A percentile compares a stretch with the other conserved stretches of the same genome.
Evolutionary conservation across 345 rosid genomes (phyloP).

Genomic region (Turnera subulata): DNA sequence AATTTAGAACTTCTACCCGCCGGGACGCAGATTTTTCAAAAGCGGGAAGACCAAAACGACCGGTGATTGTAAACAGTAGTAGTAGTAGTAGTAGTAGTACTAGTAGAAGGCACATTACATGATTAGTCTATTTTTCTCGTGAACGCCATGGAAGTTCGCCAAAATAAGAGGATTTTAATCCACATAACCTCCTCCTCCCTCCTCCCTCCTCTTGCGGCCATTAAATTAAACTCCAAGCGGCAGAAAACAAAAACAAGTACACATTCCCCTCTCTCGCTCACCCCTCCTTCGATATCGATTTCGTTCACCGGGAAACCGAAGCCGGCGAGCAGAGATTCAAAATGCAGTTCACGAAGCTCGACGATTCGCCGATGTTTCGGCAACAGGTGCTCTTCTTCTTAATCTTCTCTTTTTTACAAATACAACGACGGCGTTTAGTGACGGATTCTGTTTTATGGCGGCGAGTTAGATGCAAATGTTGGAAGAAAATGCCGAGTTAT

Average conservation of each 20-base stretch:
- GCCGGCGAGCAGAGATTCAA: background rate
- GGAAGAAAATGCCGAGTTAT: slow-evolving; percentile 61
- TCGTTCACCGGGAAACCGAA: background rate
- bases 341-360: slow-evolving; percentile 71
- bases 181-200: background rate
- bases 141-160: slow-evolving; percentile 56
- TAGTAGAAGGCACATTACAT: no score
- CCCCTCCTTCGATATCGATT: background rate
- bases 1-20: no score
- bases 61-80: no score
- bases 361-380: slow-evolving; percentile 85
- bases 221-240: slow-evolving; percentile 5
- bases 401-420: background rate
- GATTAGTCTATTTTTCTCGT: slow-evolving; percentile 2
- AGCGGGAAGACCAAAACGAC: no score
- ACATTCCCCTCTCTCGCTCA: background rate
- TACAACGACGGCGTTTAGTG: background rate
- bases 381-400: slow-evolving; percentile 50
- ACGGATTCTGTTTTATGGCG: slow-evolving; percentile 2
- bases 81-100: no score
- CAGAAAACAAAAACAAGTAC: no score
- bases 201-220: slow-evolving; percentile 5
- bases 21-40: no score
- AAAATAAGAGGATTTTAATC: slow-evolving; percentile 11
- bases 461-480: slow-evolving; percentile 47